Evolutionary conservation across 75 land plant genomes (phyloP).

Genomic region (Picea glauca): DNA sequence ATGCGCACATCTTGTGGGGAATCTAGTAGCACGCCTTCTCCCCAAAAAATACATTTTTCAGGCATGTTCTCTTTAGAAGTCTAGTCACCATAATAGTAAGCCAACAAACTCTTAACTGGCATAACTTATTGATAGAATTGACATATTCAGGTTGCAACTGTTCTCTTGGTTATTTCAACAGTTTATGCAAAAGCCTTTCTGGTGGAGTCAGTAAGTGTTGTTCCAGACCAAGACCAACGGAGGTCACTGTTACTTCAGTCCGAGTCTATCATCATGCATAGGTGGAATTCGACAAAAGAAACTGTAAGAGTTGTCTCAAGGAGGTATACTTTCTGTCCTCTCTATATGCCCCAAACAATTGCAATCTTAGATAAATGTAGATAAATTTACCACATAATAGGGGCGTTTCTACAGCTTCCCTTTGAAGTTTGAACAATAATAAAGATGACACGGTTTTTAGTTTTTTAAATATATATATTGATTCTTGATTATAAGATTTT

Average conservation of each 20-base stretch:
- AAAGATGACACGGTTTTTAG: background rate
- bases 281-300: constrained; percentile 53
- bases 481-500: background rate
- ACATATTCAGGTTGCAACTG: constrained; percentile 53
- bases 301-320: constrained; percentile 31
- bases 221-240: constrained; percentile 15
- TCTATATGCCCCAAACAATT: background rate
- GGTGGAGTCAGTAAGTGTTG: constrained; percentile 34
- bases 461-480: background rate
- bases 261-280: constrained; percentile 17
- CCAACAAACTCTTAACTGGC: background rate
- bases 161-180: constrained; percentile 34
- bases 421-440: background rate
- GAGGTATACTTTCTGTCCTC: constrained; percentile 21
- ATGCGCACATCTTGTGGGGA: constrained; percentile 67
- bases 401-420: constrained; percentile 6
- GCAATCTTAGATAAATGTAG: background rate
- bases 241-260: constrained; percentile 9
- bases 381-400: background rate
- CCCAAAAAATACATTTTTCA: constrained; percentile 55
- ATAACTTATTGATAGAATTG: background rate
- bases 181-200: constrained; percentile 62
- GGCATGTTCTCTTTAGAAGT: constrained; percentile 17
- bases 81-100: background rate
- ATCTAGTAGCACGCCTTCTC: constrained; percentile 56